Base-by-base conservation (phyloP, 2,329 filamentous ascomycete genomes). In the Fusarium pilosicola region DNA sequence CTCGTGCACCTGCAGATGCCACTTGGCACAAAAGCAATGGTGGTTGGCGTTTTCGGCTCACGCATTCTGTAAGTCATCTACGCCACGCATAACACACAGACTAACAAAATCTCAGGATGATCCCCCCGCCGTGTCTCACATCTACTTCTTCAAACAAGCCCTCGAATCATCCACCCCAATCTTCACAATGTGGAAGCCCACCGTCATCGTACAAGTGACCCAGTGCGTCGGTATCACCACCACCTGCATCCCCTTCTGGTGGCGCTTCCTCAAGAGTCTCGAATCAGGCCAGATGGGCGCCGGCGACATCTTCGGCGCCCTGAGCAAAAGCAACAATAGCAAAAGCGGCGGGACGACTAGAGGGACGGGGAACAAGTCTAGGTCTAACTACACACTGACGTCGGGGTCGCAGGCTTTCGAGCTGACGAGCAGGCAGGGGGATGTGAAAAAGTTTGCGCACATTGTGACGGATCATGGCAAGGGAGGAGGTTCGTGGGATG, bases 161-260 rank as follows among this genome's bases (percentile, higher is more conserved):
- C 2, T 68, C 13, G 39, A 62, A 17, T 68, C 65, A 14, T 7
- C 42, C 12, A 49, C 9, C 1, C 55, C 48, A 0, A 68, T 63
- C 11, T 68, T 68, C 11, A 49, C 61, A 18, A 68, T 68, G 64
- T 68, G 64, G 65, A 68, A 18, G 26, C 32, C 64, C 24, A 49
- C 41, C 12, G 14, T 68, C 5, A 68, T 68, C 18, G 38, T 68
- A 10, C 65, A 68, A 26, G 63, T 68, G 1, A 54, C 51, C 15
- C 65, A 68, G 12, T 68, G 63, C 15, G 24, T 68, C 22, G 54
- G 63, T n/a, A 32, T 68, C 22, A 68, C 46, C 22, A 68, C 54
- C 24, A 68, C 63, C 4, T 68, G 63, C 36, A 38, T 68, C 2
- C 65, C 65, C 6, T 68, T 68, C 7, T 68, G 65, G 65, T 62